These are phyloP conservation scores for Claviceps sp. DNA, from an alignment of 2,329 filamentous ascomycete genomes.

Conservation along the genomic window DNA sequence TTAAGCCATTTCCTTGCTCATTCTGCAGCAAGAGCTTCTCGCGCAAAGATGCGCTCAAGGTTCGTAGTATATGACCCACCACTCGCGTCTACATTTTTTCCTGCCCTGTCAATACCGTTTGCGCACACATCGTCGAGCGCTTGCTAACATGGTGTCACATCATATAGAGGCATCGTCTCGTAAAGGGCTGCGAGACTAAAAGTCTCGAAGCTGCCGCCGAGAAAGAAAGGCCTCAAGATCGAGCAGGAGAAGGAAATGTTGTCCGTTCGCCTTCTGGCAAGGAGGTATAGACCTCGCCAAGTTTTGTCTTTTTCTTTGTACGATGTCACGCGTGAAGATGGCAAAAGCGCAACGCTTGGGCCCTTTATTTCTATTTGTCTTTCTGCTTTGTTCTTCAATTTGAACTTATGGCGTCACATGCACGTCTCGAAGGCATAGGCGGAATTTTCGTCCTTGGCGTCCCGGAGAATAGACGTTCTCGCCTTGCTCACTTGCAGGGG, in stretches of 20 bases:
- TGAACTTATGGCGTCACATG: neutral
- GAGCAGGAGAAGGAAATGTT: constrained; percentile 5
- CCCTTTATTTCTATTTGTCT: neutral
- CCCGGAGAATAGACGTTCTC: no score
- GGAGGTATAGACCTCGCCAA: neutral
- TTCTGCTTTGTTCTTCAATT: neutral
- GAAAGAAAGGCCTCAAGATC: constrained; percentile 9
- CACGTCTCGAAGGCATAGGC: neutral
- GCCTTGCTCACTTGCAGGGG: no score
- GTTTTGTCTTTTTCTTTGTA: neutral
- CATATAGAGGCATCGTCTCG: constrained; percentile 43
- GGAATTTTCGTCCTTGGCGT: no score
- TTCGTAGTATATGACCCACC: constrained; percentile 27
- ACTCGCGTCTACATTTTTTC: neutral
- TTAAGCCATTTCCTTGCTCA: constrained; percentile 88
- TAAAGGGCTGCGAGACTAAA: constrained; percentile 45
- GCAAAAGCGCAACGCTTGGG: neutral
- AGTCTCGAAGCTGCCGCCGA: constrained; percentile 12
- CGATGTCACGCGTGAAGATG: neutral
- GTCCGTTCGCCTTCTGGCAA: constrained; percentile 4
- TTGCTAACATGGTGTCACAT: neutral
- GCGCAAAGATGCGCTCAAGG: constrained; percentile 92
- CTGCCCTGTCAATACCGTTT: neutral
- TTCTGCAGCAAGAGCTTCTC: constrained; percentile 96
- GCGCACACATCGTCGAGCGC: neutral